phyloP scores from a whole-genome alignment of 306 rosid genomes.

The Benincasa hispida region DNA sequence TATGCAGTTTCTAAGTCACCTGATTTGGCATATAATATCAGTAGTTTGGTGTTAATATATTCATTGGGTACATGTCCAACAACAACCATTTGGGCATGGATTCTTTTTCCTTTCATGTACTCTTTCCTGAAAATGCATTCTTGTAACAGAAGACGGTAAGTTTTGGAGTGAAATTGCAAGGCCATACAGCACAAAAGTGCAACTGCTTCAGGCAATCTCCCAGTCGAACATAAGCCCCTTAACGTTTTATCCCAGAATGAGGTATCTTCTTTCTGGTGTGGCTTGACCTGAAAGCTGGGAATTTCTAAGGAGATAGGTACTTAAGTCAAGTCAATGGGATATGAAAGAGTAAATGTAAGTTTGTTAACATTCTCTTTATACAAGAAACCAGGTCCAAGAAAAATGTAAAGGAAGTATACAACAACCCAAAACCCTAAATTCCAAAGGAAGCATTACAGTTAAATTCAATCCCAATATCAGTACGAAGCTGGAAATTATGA shows the following conservation, averaged over 20 bases:
- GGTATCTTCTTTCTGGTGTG: constrained; percentile 6
- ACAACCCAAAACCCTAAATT: background rate
- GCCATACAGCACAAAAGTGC: constrained; percentile 38
- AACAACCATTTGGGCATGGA: constrained; percentile 47
- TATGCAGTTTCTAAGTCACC: constrained; percentile 45
- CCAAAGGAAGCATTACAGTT: background rate
- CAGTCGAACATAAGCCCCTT: constrained; percentile 41
- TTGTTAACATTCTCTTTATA: no score
- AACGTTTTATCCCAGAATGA: constrained; percentile 32
- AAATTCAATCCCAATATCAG: background rate
- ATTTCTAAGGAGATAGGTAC: constrained; percentile 26
- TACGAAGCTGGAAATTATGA: background rate
- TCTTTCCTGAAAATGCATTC: constrained; percentile 61
- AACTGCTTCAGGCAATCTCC: constrained; percentile 46
- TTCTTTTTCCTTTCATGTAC: constrained; percentile 38
- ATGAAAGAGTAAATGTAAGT: background rate
- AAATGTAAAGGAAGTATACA: background rate
- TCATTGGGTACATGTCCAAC: constrained; percentile 43
- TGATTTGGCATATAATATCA: constrained; percentile 50
- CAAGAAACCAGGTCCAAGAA: background rate
- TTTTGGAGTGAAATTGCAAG: constrained; percentile 20
- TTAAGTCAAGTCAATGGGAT: constrained; percentile 14
- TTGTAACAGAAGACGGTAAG: constrained; percentile 65
- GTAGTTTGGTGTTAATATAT: constrained; percentile 45
- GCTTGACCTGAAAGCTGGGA: constrained; percentile 75